phyloP scores from a whole-genome alignment of 129 eudicot genomes.

The Oenanthe sinensis region DNA sequence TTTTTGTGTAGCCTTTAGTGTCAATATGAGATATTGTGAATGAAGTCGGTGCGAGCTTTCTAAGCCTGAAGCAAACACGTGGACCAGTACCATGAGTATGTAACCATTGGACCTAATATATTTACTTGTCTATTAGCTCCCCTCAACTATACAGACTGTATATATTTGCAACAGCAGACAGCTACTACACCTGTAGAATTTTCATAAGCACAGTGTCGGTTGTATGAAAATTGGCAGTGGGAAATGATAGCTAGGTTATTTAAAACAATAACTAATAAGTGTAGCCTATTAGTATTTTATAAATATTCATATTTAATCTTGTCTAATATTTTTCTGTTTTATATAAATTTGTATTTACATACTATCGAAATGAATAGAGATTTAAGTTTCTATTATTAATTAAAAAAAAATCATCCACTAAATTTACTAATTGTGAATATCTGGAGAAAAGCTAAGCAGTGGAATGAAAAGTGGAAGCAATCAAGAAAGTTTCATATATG shows the following conservation, averaged over 20 bases:
- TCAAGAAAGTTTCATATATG: too few relatives aligned
- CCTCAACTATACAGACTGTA: background rate
- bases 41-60: background rate
- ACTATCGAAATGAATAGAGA: background rate
- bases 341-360: too few relatives aligned
- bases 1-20: background rate
- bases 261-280: too few relatives aligned
- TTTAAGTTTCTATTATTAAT: too few relatives aligned
- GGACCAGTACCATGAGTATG: background rate
- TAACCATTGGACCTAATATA: background rate
- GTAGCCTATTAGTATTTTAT: too few relatives aligned
- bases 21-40: background rate
- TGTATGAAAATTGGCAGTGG: background rate
- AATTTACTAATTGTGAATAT: background rate
- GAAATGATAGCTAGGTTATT: background rate
- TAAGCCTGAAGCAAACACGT: background rate
- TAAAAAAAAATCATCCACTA: too few relatives aligned
- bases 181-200: background rate
- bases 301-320: too few relatives aligned
- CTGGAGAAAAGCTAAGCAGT: background rate
- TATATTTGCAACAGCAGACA: background rate
- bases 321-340: too few relatives aligned
- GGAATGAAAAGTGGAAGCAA: too few relatives aligned
- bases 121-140: background rate
- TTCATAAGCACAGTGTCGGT: background rate